Base-by-base conservation (phyloP, 2,329 filamentous ascomycete species). In the Diaporthe amygdali region DNA sequence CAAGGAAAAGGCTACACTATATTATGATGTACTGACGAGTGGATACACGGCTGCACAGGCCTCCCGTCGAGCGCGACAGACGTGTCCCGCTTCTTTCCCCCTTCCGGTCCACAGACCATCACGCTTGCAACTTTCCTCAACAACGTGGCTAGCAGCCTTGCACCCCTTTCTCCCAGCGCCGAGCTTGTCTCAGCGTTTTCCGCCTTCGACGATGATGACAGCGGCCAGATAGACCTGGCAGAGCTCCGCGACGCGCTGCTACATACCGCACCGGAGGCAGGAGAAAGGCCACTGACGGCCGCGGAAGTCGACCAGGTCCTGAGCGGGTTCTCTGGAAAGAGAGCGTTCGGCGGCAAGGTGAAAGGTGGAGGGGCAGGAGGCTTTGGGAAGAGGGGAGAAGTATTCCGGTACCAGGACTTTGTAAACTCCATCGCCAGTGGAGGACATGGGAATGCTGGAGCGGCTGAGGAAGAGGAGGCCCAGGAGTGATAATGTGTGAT, bases 161-260 rank as follows among this genome's bases (percentile, higher is more conserved):
- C 90, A 1, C 88, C 91, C 0, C 85, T 98, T 22, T 97, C 94
- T 0, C 91, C 93, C 0, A 89, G 91, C 27, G 88, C 90, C 20
- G 96, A 99, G 79, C 88, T 99, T 12, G 85, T 94, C 25, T 96
- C 95, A 1, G 96, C 96, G 0, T 96, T 99, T 76, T 94, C 94
- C 2, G 96, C 96, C 0, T 98, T 98, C 79, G 96, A 99, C 78
- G 94, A 97, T 73, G 95, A 97, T 74, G 96, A 99, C 79, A 96
- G 93, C 77, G 96, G 96, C 3, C 95, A 98, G 81, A 91, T 98
- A 47, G 95, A 98, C 78, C 84, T 97, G 25, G 88, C 84, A 0
- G 94, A 97, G 81, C 83, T 99, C 73, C 90, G 93, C 55, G 94
- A 96, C 76, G 94, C 96, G 0, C 81, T 99, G 54, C 82, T 98